phyloP scores from a whole-genome alignment of 176 grass and related monocot species.

The Rhynchospora pubera region DNA sequence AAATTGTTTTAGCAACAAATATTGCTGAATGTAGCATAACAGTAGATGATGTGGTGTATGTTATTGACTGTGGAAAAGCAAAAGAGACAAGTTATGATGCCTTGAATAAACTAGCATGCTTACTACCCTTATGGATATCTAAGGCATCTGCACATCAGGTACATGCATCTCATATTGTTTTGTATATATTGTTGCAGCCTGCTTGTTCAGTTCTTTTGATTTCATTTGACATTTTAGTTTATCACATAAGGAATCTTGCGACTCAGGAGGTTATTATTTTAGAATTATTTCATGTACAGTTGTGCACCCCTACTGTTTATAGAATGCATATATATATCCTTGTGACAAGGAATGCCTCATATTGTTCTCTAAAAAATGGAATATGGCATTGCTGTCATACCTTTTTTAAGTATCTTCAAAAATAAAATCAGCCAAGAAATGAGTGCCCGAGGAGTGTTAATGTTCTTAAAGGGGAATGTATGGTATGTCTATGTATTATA shows the following conservation, averaged over 20 bases:
- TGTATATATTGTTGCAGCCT: neutral
- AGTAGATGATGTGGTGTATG: conserved; percentile 96
- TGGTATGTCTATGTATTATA: neutral
- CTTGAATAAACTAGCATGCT: conserved; percentile 86
- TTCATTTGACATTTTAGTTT: neutral
- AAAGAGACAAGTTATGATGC: conserved; percentile 99
- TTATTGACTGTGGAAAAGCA: conserved; percentile 94
- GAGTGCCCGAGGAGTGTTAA: neutral
- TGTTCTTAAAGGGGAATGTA: neutral
- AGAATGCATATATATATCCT: neutral
- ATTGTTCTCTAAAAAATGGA: neutral
- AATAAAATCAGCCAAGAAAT: neutral
- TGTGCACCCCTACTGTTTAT: neutral
- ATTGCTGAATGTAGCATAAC: conserved; percentile 98
- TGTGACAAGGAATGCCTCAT: neutral
- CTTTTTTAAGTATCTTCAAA: neutral
- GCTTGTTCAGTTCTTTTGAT: neutral
- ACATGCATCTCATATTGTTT: conserved; percentile 11
- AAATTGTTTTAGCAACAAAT: conserved; percentile 96
- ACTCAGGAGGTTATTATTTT: neutral
- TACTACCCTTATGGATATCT: conserved; percentile 96
- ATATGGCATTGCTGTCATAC: neutral
- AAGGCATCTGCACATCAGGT: conserved; percentile 98
- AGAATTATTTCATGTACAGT: neutral
- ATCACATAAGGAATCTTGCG: conserved; percentile 22